Conservation (phyloP, 225 moss, liverwort and hornwort species). For the Physcomitrellopsis africana region DNA sequence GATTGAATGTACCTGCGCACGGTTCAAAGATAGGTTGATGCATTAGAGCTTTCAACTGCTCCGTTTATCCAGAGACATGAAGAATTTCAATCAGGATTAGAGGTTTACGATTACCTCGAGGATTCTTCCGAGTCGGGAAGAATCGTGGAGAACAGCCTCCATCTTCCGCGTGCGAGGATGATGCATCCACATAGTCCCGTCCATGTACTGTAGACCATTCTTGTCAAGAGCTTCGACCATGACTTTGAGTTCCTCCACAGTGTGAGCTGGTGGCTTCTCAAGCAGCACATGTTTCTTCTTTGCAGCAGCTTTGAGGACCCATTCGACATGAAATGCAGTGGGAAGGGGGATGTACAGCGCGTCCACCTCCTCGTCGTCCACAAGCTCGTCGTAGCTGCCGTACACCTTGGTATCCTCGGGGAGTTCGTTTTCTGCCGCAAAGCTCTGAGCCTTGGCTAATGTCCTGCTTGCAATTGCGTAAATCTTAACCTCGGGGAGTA, state of each 20-base stretch:
- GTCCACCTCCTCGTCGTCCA: slow-evolving; percentile 51
- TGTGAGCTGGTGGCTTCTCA: slow-evolving; percentile 59
- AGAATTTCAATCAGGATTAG: background rate
- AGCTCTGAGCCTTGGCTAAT: slow-evolving; percentile 34
- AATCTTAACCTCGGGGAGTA: slow-evolving; percentile 44
- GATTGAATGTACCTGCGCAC: slow-evolving; percentile 43
- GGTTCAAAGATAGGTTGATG: too few relatives aligned
- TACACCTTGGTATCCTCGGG: slow-evolving; percentile 41
- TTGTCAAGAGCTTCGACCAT: slow-evolving; percentile 42
- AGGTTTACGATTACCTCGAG: slow-evolving; percentile 32
- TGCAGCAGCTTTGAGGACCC: slow-evolving; percentile 61
- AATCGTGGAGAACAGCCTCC: slow-evolving; percentile 38
- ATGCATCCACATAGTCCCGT: slow-evolving; percentile 67
- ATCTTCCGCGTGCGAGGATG: slow-evolving; percentile 55
- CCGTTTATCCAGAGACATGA: too few relatives aligned
- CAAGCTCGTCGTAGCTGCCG: slow-evolving; percentile 57
- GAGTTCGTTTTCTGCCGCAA: slow-evolving; percentile 45
- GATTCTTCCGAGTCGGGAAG: slow-evolving; percentile 36
- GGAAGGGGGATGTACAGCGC: slow-evolving; percentile 63
- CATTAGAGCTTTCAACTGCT: too few relatives aligned
- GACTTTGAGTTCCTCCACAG: slow-evolving; percentile 48
- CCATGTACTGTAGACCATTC: slow-evolving; percentile 56
- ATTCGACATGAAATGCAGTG: slow-evolving; percentile 53
- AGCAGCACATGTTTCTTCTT: slow-evolving; percentile 63
- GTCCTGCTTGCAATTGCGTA: slow-evolving; percentile 54